Evolutionary conservation across 139 green algal species (phyloP).

Genomic region (Chlorella sp.): DNA sequence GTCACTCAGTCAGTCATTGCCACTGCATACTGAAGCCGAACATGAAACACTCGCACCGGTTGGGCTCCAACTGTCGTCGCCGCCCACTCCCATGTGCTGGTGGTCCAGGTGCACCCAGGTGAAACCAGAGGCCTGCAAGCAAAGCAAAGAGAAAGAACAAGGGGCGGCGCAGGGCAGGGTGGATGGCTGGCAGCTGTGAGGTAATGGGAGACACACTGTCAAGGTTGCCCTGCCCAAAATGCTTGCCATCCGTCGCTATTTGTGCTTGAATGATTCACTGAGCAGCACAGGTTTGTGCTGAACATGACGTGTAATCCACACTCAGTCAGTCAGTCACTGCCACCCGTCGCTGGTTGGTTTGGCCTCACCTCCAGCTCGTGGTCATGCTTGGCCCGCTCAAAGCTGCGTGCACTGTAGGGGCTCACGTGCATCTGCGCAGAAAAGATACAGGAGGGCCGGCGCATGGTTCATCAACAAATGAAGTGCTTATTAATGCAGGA

Average conservation of each 20-base stretch:
- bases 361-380: slow-evolving; percentile 65
- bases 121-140: slow-evolving; percentile 15
- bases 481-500: too few species aligned
- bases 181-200: not conserved
- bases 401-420: slow-evolving; percentile 46
- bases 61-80: slow-evolving; percentile 95
- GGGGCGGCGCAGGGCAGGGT: not conserved
- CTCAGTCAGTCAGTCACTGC: too few species aligned
- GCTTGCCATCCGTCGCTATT: too few species aligned
- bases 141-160: not conserved
- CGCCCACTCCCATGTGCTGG: slow-evolving; percentile 93
- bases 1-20: too few species aligned
- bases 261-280: too few species aligned
- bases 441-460: not conserved
- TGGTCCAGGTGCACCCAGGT: slow-evolving; percentile 87
- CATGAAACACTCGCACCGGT: slow-evolving; percentile 41
- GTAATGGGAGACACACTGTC: too few species aligned
- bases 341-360: too few species aligned
- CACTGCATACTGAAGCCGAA: too few species aligned
- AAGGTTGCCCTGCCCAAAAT: not conserved
- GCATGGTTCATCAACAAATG: not conserved
- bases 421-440: slow-evolving; percentile 53
- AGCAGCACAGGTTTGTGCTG: too few species aligned
- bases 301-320: too few species aligned
- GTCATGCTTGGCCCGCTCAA: slow-evolving; percentile 71